Base-by-base conservation (phyloP, 2,329 filamentous ascomycete species). In the Fusarium newnesense region DNA sequence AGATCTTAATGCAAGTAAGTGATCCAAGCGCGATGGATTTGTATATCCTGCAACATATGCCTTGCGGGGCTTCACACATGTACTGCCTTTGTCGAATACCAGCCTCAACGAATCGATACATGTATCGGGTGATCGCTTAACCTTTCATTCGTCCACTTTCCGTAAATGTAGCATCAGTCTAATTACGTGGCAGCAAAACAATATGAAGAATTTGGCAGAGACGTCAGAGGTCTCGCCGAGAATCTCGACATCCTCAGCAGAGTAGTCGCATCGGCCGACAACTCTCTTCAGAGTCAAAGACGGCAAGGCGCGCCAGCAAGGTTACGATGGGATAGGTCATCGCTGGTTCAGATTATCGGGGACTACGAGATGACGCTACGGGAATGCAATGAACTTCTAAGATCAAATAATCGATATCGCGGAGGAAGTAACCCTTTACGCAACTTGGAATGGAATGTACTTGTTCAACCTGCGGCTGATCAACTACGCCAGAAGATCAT, bases 361-460 rank as follows among this genome's bases (percentile, higher is more conserved):
- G 79, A 83, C 64, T 81, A 78, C 28, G 60, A 74, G 30, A 52
- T 49, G 2, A 83, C 81, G 1, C 72, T 83, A 7, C 54, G 61
- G n/a, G 81, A 83, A 60, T 83, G 81, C 28, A 26, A 64, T 18
- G 61, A 76, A 10, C 67, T 83, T 9, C 69, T 83, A 30, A 56
- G 49, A 18, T 72, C 74, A 4, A 83, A 83, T 53, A 58, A 68
- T 18, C 79, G 78, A 7, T 82, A 80, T 64, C 70, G 74, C 15
- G 56, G 68, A 13, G 69, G 74, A 18, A 70, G 64, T 34, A 77
- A 75, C 13, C 76, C 80, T 19, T 34, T 81, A 21, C 74, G 75
- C 28, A 83, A 80, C 66, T 72, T 83, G 28, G 79, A 81, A 62
- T 83, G 80, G 80, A 83, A 83, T 66, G 70, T 80, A 2, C 72